Evolutionary conservation across 352 stramenopile genomes (phyloP), one percentile per base, ranked within the genome.

Genomic region (Thalassiosira ordinaria): DNA sequence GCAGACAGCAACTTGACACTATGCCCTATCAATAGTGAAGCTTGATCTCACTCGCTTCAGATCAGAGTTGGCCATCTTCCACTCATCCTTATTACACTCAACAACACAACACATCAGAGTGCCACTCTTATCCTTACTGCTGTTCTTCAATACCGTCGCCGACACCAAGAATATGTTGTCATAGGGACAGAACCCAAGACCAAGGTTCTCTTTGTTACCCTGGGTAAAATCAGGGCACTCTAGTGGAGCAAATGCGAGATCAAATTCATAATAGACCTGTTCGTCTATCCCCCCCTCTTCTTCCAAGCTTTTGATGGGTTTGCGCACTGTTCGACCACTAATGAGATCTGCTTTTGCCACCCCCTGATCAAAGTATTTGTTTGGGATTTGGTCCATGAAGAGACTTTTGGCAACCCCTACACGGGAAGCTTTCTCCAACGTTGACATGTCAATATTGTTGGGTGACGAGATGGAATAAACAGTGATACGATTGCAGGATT

Each of bases 161-260:
- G 83, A 90, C 29, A 92, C 53, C 13, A 93, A 69, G 63, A 86
- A 89, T 37, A 93, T 87, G 29, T 85, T 85, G 49, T 87, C 88
- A 69, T 89, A 93, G 3, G 88, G 88, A 69, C 88, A 91, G 55
- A 93, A 93, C 47, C 88, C 88, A 18, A 93, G 74, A 24, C 86
- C 84, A 5, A 91, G 66, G 74, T 92, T 89, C 49, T 91, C 86
- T 35, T 82, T 84, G n/a, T 77, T 85, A 20, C 86, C 76, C 18
- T 85, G 51, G 24, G 31, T 64, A 26, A 67, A 84, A 47, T 46
- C 72, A 49, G 66, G 67, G 39, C 86, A 92, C 20, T 78, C 75
- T 11, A 78, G 41, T 0, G 86, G 88, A 33, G 85, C 82, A 69
- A 87, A 74, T 18, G 84, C 86, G 57, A 91, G 68, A 61, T 92